Conservation (phyloP, 75 land plant genomes). For the Picea glauca region DNA sequence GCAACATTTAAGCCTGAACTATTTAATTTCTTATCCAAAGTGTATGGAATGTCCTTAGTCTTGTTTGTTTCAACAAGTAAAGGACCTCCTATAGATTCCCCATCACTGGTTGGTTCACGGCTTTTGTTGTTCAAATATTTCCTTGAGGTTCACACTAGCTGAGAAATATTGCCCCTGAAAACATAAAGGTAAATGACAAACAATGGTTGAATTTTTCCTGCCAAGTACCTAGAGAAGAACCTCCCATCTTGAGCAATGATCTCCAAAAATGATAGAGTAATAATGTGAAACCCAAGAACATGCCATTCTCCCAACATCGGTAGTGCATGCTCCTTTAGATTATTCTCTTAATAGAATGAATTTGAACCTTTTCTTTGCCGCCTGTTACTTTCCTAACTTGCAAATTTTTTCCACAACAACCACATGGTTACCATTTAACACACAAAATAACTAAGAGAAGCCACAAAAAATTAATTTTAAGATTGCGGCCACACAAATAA, state of each 20-base stretch:
- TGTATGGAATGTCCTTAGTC: background rate
- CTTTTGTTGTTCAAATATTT: constrained; percentile 4
- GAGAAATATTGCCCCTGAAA: background rate
- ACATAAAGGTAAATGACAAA: background rate
- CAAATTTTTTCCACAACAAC: too few species aligned
- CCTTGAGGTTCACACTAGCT: constrained; percentile 21
- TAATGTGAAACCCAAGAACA: constrained; percentile 10
- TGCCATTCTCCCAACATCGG: constrained; percentile 17
- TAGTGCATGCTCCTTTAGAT: background rate
- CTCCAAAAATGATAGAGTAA: constrained; percentile 13
- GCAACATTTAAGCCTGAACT: constrained; percentile 4
- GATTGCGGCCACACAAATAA: too few species aligned
- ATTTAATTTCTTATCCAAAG: background rate
- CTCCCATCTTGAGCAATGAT: background rate
- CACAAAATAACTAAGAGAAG: too few species aligned
- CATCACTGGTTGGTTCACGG: constrained; percentile 3
- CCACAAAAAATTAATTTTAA: too few species aligned
- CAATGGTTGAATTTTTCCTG: background rate
- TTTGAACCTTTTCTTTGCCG: too few species aligned
- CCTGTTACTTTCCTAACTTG: too few species aligned
- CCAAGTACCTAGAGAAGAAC: background rate
- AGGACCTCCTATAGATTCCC: background rate
- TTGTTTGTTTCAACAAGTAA: background rate
- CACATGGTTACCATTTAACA: too few species aligned
- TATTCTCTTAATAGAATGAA: background rate